A percentile compares a stretch with the other conserved stretches of the same genome.
phyloP scores from a whole-genome alignment of 2,329 filamentous ascomycete species.

The Cladosporium sp. region DNA sequence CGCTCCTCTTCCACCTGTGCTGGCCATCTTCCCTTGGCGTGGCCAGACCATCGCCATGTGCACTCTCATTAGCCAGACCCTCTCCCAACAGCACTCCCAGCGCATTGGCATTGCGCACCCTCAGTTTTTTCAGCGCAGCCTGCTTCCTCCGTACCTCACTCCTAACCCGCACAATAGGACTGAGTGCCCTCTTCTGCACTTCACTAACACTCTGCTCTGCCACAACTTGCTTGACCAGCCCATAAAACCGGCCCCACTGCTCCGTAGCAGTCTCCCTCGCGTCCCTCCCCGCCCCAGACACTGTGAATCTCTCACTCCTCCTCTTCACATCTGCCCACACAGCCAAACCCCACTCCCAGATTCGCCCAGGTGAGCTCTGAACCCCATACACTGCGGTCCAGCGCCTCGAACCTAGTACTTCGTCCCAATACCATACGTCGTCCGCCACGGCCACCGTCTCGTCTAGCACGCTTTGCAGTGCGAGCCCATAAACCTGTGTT shows the following conservation, averaged over 20 bases:
- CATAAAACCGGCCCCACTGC: constrained; percentile 60
- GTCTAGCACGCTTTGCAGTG: constrained; percentile 72
- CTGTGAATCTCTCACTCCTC: constrained; percentile 28
- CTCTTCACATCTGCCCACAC: constrained; percentile 61
- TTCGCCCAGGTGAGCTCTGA: constrained; percentile 73
- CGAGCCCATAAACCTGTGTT: constrained; percentile 79
- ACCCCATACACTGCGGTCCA: constrained; percentile 79
- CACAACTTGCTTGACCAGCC: constrained; percentile 71
- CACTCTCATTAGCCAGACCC: constrained; percentile 59
- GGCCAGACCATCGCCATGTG: constrained; percentile 30
- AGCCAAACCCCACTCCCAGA: constrained; percentile 68
- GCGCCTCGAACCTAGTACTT: constrained; percentile 71
- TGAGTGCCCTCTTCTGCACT: constrained; percentile 67
- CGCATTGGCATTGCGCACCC: constrained; percentile 78
- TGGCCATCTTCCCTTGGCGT: constrained; percentile 26
- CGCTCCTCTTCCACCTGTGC: constrained; percentile 65
- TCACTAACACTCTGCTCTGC: constrained; percentile 66
- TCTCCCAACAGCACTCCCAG: constrained; percentile 85
- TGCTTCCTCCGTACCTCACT: constrained; percentile 73
- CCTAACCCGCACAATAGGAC: constrained; percentile 71
- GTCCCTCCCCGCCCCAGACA: constrained; percentile 25
- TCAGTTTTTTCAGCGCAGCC: constrained; percentile 64
- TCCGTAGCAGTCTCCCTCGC: constrained; percentile 27
- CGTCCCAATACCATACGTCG: constrained; percentile 95
- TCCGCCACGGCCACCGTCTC: constrained; percentile 79